Percentiles rank a stretch among this genome's conserved stretches.
Conservation (phyloP, 257 asterid genomes). For the Leptodermis oblonga region DNA sequence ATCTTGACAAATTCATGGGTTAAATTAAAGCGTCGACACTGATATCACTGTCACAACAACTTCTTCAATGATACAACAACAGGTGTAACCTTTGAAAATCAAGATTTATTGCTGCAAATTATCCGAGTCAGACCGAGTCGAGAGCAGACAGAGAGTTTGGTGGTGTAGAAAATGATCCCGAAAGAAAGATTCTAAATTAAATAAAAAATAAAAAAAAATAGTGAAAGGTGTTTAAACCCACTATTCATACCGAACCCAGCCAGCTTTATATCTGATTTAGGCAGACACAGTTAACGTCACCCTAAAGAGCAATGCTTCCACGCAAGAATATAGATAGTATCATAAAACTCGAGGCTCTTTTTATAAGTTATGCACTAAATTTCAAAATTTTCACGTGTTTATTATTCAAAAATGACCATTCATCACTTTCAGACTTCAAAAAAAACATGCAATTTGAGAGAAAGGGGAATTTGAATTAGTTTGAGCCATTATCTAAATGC, state of each 20-base stretch:
- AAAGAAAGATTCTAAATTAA: neutral
- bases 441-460: neutral
- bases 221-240: neutral
- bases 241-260: slow-evolving; percentile 4
- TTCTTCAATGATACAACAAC: neutral
- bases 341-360: neutral
- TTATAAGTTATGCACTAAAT: neutral
- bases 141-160: slow-evolving; percentile 17
- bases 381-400: neutral
- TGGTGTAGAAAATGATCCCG: slow-evolving; percentile 6
- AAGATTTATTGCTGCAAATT: no score
- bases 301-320: slow-evolving; percentile 10
- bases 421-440: no score
- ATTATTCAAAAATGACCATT: slow-evolving; percentile 3
- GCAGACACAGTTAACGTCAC: slow-evolving; percentile 14
- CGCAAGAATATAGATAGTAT: neutral
- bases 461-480: no score
- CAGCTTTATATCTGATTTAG: slow-evolving; percentile 6
- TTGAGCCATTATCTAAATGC: neutral
- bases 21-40: no score
- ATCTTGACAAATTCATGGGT: no score
- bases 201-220: neutral
- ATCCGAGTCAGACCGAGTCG: no score
- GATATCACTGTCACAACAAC: neutral
- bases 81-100: neutral